phyloP scores from a whole-genome alignment of 495 filamentous ascomycete species.

The Hypoxylon lenormandii region DNA sequence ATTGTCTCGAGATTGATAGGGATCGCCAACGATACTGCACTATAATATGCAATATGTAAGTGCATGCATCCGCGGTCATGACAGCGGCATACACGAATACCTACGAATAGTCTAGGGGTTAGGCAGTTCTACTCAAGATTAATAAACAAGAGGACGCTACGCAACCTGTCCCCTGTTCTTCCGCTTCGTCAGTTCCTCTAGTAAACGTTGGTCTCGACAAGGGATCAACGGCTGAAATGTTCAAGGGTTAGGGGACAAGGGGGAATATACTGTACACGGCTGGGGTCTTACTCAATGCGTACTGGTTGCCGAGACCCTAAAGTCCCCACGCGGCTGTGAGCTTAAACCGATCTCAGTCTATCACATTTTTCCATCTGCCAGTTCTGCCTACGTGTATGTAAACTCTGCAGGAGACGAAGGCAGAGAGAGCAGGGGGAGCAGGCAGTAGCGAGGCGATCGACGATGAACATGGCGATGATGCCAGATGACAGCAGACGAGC shows the following conservation, averaged over 20 bases:
- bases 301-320: slow-evolving; percentile 16
- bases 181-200: too few relatives aligned
- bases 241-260: background rate
- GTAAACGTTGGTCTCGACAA: too few relatives aligned
- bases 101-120: slow-evolving; percentile 15
- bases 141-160: too few relatives aligned
- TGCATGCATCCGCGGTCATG: too few relatives aligned
- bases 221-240: too few relatives aligned
- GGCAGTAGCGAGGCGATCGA: background rate
- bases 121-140: background rate
- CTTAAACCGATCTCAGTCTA: slow-evolving; percentile 43
- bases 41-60: too few relatives aligned
- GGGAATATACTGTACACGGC: background rate
- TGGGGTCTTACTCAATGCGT: slow-evolving; percentile 16
- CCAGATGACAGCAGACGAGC: background rate
- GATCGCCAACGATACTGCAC: too few relatives aligned
- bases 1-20: too few relatives aligned
- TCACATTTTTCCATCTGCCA: background rate
- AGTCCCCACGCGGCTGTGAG: slow-evolving; percentile 36
- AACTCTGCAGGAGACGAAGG: slow-evolving; percentile 2
- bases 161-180: too few relatives aligned
- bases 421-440: too few relatives aligned
- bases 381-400: background rate
- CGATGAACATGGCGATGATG: too few relatives aligned
- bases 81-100: too few relatives aligned